A percentile compares a stretch with the other conserved stretches of the same genome.
These are phyloP conservation scores for Botrytis byssoidea DNA, from an alignment of 2,329 filamentous ascomycete species.

Conservation along the genomic window DNA sequence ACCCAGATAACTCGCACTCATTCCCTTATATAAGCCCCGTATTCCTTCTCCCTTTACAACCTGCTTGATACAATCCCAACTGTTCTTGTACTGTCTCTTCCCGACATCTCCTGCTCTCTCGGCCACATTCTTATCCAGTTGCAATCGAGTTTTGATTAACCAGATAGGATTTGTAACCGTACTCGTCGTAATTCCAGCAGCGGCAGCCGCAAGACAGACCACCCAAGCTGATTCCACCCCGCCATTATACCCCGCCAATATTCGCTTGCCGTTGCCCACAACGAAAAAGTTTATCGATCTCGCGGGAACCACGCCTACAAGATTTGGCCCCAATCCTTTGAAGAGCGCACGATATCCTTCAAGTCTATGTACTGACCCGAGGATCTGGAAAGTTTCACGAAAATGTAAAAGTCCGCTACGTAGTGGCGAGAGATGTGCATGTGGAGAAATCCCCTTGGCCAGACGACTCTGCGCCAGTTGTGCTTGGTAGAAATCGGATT, in stretches of 20 bases:
- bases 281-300: slow-evolving; percentile 91
- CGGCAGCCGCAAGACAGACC: slow-evolving; percentile 72
- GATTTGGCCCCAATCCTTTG: slow-evolving; percentile 87
- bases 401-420: slow-evolving; percentile 72
- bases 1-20: slow-evolving; percentile 88
- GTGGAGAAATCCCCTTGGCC: slow-evolving; percentile 50
- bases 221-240: slow-evolving; percentile 70
- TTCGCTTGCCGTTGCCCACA: slow-evolving; percentile 86
- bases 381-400: slow-evolving; percentile 80
- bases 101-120: slow-evolving; percentile 53
- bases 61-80: slow-evolving; percentile 81
- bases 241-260: slow-evolving; percentile 75
- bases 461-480: slow-evolving; percentile 69
- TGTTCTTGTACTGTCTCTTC: slow-evolving; percentile 77
- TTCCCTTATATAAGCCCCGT: slow-evolving; percentile 79
- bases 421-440: slow-evolving; percentile 59
- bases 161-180: slow-evolving; percentile 96
- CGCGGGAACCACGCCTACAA: slow-evolving; percentile 85
- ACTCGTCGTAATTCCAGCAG: slow-evolving; percentile 79
- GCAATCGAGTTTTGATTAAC: slow-evolving; percentile 90
- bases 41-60: slow-evolving; percentile 79
- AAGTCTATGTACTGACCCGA: slow-evolving; percentile 72
- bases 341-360: slow-evolving; percentile 89
- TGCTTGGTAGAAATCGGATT: slow-evolving; percentile 91
- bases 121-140: slow-evolving; percentile 83